phyloP scores from a whole-genome alignment of 2,329 filamentous ascomycete genomes.

The Neopestalotiopsis clavispora region DNA sequence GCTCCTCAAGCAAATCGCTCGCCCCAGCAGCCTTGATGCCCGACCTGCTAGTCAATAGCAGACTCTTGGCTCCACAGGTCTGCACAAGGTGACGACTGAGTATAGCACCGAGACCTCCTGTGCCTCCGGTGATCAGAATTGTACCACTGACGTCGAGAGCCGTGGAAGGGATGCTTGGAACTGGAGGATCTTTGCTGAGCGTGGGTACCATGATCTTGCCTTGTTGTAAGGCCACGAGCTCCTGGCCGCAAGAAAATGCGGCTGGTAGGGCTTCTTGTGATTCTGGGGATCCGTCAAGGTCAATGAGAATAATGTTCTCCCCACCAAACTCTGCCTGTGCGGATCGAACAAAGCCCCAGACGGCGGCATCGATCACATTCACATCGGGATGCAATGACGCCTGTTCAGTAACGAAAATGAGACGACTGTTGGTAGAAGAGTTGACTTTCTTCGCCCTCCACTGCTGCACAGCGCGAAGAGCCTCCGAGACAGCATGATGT shows the following conservation, averaged over 20 bases:
- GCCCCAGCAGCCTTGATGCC: conserved; percentile 13
- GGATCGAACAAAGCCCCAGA: conserved; percentile 17
- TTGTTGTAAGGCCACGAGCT: conserved; percentile 8
- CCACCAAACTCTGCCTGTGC: conserved; percentile 17
- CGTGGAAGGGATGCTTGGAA: background rate
- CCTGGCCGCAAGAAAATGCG: background rate
- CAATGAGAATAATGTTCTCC: conserved; percentile 12
- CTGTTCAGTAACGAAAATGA: conserved; percentile 13
- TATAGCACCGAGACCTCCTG: conserved; percentile 14
- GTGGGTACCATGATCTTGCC: conserved; percentile 11
- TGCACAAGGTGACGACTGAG: conserved; percentile 7
- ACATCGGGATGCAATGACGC: background rate
- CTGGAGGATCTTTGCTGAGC: conserved; percentile 10
- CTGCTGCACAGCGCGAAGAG: conserved; percentile 4
- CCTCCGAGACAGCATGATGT: conserved; percentile 4
- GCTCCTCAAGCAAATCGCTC: conserved; percentile 1
- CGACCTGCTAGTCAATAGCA: conserved; percentile 11
- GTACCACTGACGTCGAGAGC: conserved; percentile 14
- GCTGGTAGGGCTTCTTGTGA: conserved; percentile 3
- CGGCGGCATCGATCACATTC: conserved; percentile 10
- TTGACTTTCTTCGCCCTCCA: conserved; percentile 2
- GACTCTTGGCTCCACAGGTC: conserved; percentile 5
- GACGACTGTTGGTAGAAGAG: conserved; percentile 1
- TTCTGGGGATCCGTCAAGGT: conserved; percentile 9
- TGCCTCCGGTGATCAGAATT: conserved; percentile 13